Conservation (phyloP, 192 early-diverging fungal species). For the Coemansia umbellata region DNA sequence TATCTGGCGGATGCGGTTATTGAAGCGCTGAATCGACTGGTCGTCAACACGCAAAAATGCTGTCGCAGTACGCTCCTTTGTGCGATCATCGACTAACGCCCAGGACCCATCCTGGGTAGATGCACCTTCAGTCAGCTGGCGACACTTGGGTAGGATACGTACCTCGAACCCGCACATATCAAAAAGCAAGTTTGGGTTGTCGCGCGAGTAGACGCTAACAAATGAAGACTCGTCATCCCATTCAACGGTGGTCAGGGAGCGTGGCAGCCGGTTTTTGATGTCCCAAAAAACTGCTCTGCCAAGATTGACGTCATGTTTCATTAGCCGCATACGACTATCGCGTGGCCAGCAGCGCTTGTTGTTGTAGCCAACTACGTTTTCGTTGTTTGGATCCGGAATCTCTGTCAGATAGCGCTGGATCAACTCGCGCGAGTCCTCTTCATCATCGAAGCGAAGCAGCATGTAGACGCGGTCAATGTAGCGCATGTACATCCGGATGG, state of each 20-base stretch:
- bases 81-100: constrained; percentile 95
- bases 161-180: constrained; percentile 90
- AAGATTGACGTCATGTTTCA: constrained; percentile 98
- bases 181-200: constrained; percentile 97
- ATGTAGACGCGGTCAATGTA: constrained; percentile 94
- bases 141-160: constrained; percentile 89
- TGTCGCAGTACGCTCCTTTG: constrained; percentile 96
- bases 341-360: constrained; percentile 99
- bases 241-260: constrained; percentile 94
- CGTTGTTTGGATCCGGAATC: constrained; percentile 98
- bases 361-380: constrained; percentile 97
- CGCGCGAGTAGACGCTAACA: constrained; percentile 92
- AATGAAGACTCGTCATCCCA: constrained; percentile 89
- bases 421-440: constrained; percentile 88
- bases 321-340: constrained; percentile 97
- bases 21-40: constrained; percentile 84
- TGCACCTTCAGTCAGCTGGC: constrained; percentile 74
- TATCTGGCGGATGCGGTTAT: constrained; percentile 95
- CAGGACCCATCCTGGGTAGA: constrained; percentile 60
- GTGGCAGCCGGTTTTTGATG: constrained; percentile 95
- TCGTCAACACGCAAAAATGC: constrained; percentile 97
- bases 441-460: constrained; percentile 85
- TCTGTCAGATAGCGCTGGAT: constrained; percentile 97
- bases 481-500: constrained; percentile 92
- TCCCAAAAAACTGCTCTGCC: constrained; percentile 99